phyloP scores from a whole-genome alignment of 805 yeast genomes.

The Zygotorulaspora florentina region DNA sequence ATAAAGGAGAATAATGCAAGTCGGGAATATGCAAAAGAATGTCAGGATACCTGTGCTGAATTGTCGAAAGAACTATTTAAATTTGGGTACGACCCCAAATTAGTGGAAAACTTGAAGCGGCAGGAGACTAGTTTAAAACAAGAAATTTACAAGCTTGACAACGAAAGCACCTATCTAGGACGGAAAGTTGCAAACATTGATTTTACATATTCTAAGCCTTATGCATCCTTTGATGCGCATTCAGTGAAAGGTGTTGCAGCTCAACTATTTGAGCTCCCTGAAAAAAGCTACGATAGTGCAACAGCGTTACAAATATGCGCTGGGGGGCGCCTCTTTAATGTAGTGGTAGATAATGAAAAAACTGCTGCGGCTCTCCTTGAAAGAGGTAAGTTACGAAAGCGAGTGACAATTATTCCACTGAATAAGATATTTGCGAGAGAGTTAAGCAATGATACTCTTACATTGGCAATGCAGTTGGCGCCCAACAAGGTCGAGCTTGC shows the following conservation, averaged over 20 bases:
- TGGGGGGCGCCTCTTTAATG: constrained; percentile 84
- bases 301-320: constrained; percentile 91
- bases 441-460: constrained; percentile 48
- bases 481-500: constrained; percentile 91
- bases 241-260: constrained; percentile 89
- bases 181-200: constrained; percentile 70
- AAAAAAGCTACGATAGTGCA: constrained; percentile 55
- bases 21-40: constrained; percentile 38
- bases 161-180: constrained; percentile 51
- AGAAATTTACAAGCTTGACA: constrained; percentile 42
- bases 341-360: constrained; percentile 82
- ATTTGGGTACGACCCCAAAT: constrained; percentile 55
- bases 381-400: constrained; percentile 66
- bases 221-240: constrained; percentile 51
- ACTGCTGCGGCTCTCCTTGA: constrained; percentile 83
- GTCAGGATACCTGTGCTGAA: constrained; percentile 33
- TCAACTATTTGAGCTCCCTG: constrained; percentile 64
- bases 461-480: constrained; percentile 67
- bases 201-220: constrained; percentile 66
- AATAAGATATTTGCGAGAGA: constrained; percentile 71
- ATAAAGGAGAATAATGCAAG: constrained; percentile 42
- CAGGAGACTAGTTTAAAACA: constrained; percentile 44
- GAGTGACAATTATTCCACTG: constrained; percentile 89
- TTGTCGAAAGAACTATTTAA: constrained; percentile 43
- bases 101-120: constrained; percentile 41